Base-by-base conservation (phyloP, 371 early-diverging fungal species). In the Choanephora cucurbitarum region DNA sequence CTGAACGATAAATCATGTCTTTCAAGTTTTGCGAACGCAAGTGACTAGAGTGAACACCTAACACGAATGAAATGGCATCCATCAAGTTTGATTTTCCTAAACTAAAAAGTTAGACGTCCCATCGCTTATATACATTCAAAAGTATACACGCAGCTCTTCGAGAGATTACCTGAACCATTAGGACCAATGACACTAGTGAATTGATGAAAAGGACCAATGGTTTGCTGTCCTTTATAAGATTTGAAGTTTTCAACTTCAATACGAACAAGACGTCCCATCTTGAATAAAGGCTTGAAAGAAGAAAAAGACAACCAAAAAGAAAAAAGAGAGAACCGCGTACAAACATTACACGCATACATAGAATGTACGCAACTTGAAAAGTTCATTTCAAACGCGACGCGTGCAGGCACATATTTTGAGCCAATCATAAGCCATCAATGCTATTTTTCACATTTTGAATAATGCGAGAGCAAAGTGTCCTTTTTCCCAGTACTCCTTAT, bases 101-200 rank as follows among this genome's bases (percentile, higher is more conserved):
- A n/a, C n/a, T 15, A 11, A 1, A 17, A 13, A 7, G 22, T 31
- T 28, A 47, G n/a, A 31, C 22, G 0, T n/a, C n/a, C n/a, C n/a
- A n/a, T n/a, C n/a, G n/a, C n/a, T n/a, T n/a, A n/a, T n/a, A n/a
- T n/a, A n/a, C n/a, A n/a, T n/a, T n/a, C n/a, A n/a, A n/a, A n/a
- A n/a, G n/a, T 22, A 19, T 34, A 15, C 18, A 18, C n/a, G 19
- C n/a, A n/a, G n/a, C n/a, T n/a, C n/a, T n/a, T n/a, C n/a, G 33
- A 18, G 43, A 39, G 32, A 11, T 43, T 75, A 87, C 97, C 98
- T 55, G 95, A 89, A 51, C 99, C 99, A 81, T 99, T 99, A 31
- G 99, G 99, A 13, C 99, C 99, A 57, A 99, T 94, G 43, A 99
- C 92, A 57, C 95, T 92, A 5, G 99, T 96, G 72, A 99, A 99